A percentile compares a stretch with the other conserved stretches of the same genome.
phyloP scores from a whole-genome alignment of 768 basidiomycete species.

The Omphalotus guepiniiformis region DNA sequence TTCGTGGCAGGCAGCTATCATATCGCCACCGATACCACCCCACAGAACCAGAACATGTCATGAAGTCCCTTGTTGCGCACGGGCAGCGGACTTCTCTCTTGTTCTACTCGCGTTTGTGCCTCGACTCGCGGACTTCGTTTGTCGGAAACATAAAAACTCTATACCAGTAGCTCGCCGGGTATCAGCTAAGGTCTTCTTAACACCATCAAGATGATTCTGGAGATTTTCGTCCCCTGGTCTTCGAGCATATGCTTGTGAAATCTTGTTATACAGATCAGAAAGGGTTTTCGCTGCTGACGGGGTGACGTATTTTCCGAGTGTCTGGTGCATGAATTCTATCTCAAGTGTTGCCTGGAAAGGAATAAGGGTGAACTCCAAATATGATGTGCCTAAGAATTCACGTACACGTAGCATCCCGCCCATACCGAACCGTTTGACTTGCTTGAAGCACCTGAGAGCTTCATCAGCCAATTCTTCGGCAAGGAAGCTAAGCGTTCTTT shows the following conservation, averaged over 20 bases:
- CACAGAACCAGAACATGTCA: too few relatives aligned
- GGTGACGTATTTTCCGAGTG: slow-evolving; percentile 84
- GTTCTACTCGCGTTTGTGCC: too few relatives aligned
- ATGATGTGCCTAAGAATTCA: slow-evolving; percentile 10
- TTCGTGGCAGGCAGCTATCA: too few relatives aligned
- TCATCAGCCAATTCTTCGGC: slow-evolving; percentile 82
- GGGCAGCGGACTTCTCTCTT: too few relatives aligned
- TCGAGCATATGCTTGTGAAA: slow-evolving; percentile 88
- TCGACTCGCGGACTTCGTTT: slow-evolving; percentile 49
- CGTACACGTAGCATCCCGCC: slow-evolving; percentile 93
- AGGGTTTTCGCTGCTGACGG: slow-evolving; percentile 76
- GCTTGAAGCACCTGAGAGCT: slow-evolving; percentile 79
- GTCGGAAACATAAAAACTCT: slow-evolving; percentile 92
- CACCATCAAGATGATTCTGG: slow-evolving; percentile 81
- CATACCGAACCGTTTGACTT: slow-evolving; percentile 92
- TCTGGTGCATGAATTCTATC: slow-evolving; percentile 99
- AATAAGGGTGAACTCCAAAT: slow-evolving; percentile 8
- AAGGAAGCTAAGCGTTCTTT: slow-evolving; percentile 75
- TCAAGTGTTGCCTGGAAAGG: slow-evolving; percentile 84
- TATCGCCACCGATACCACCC: too few relatives aligned
- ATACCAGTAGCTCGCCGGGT: slow-evolving; percentile 88
- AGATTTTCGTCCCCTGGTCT: slow-evolving; percentile 83
- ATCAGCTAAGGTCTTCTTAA: slow-evolving; percentile 87
- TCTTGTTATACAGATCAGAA: slow-evolving; percentile 89
- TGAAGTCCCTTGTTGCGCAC: too few relatives aligned